Base-by-base conservation (phyloP, 257 asterid species). In the Solanum virginianum region DNA sequence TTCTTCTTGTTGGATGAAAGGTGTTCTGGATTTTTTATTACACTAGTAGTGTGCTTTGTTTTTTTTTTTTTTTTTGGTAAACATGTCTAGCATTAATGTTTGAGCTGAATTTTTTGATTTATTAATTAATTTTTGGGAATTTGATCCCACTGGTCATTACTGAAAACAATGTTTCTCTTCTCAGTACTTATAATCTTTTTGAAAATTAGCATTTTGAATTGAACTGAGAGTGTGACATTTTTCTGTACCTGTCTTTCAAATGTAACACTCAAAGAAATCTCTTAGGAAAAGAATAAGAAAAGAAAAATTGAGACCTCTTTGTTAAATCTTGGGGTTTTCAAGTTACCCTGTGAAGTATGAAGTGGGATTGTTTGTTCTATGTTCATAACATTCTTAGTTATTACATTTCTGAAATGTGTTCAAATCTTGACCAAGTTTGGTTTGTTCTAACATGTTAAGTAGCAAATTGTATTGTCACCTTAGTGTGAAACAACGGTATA, bases 101-200 rank as follows among this genome's bases (percentile, higher is more conserved):
- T 75, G 85, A 84, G 84, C 86, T 80, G 86, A 85, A 69, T 82
- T 85, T 84, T 80, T 62, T 81, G 55, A 77, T 63, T 15, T n/a
- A 36, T 49, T 72, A 55, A 16, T 55, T 80, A 55, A 39, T 71
- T 84, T 83, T 70, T 88, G 70, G 89, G 88, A 85, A 86, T 84
- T 84, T 86, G 89, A 80, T 86, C 86, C 88, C 51, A 56, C 88
- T 36, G 80, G 20, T 57, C 53, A 75, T 86, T 79, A 54, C 89
- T 86, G 89, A 88, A 87, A 87, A 87, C 47, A 85, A 89, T 89
- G 88, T 68, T 79, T 60, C 82, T 41, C 55, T 51, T n/a, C 57
- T 55, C 65, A 43, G 32, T 47, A 41, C 75, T 70, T 56, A 13
- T 53, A 77, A 69, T 41, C 56, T 82, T 57, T 71, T 29, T 22